phyloP scores from a whole-genome alignment of 495 filamentous ascomycete species.

The Pyronema omphalodes region DNA sequence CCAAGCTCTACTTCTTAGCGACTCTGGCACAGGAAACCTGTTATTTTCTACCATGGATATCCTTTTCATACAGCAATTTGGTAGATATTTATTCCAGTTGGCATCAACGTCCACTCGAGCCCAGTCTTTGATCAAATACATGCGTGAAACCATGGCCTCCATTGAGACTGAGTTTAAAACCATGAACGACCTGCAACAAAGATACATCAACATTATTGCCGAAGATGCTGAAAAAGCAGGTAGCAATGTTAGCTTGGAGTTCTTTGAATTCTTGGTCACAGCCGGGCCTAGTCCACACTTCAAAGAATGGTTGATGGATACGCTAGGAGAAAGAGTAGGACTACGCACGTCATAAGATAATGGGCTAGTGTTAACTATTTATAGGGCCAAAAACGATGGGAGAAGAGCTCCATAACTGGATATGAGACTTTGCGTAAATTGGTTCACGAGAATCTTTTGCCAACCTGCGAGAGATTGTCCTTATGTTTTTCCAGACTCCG shows the following conservation, averaged over 20 bases:
- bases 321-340: constrained; percentile 61
- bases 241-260: constrained; percentile 48
- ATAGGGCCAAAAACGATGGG: constrained; percentile 89
- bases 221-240: constrained; percentile 36
- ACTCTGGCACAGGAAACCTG: constrained; percentile 26
- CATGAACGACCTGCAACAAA: constrained; percentile 56
- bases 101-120: constrained; percentile 73
- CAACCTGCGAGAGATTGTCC: constrained; percentile 63
- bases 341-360: background rate
- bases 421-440: constrained; percentile 60
- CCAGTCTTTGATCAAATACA: constrained; percentile 68
- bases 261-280: constrained; percentile 74
- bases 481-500: constrained; percentile 68
- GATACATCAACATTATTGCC: constrained; percentile 57
- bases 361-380: constrained; percentile 9
- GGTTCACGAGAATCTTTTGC: constrained; percentile 70
- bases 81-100: constrained; percentile 59
- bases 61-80: constrained; percentile 60
- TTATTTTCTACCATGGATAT: constrained; percentile 64
- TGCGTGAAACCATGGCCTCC: constrained; percentile 53
- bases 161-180: constrained; percentile 66
- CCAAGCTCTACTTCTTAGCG: constrained; percentile 48
- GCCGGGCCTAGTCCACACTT: constrained; percentile 60
- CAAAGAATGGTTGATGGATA: constrained; percentile 78
- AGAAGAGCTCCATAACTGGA: constrained; percentile 60